A percentile compares a stretch with the other conserved stretches of the same genome.
These are phyloP conservation scores for Lepidium sativum DNA, from an alignment of 345 rosid genomes.

Conservation along the genomic window DNA sequence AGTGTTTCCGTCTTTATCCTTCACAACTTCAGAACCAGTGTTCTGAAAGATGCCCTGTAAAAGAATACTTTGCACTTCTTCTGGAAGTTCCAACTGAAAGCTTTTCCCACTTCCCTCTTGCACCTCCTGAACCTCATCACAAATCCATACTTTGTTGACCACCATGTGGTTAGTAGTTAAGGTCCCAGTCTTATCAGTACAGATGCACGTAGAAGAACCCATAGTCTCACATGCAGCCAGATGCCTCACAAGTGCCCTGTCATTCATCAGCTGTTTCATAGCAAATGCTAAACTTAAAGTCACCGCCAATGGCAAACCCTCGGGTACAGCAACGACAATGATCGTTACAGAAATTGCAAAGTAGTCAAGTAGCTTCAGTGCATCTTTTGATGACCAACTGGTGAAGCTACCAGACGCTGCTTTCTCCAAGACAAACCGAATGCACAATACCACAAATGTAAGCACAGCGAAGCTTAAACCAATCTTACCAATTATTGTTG, in stretches of 20 bases:
- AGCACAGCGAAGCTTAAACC: constrained; percentile 56
- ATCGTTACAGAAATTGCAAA: constrained; percentile 71
- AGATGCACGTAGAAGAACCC: constrained; percentile 68
- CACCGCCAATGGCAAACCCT: constrained; percentile 73
- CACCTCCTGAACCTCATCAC: constrained; percentile 29
- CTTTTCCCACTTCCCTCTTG: constrained; percentile 12
- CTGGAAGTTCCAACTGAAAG: constrained; percentile 31
- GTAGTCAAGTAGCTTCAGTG: constrained; percentile 42
- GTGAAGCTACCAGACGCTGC: constrained; percentile 32
- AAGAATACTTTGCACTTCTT: constrained; percentile 33
- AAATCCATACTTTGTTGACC: constrained; percentile 49
- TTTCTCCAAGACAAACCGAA: constrained; percentile 42
- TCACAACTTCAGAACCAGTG: constrained; percentile 55
- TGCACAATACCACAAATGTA: constrained; percentile 48
- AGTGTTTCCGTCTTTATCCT: constrained; percentile 50
- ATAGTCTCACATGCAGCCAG: constrained; percentile 76
- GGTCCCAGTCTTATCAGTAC: constrained; percentile 76
- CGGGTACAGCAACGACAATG: constrained; percentile 75
- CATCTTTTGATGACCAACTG: constrained; percentile 35
- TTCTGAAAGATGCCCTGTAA: constrained; percentile 70
- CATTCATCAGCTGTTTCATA: constrained; percentile 65
- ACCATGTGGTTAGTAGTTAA: constrained; percentile 61
- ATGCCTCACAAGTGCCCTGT: constrained; percentile 67
- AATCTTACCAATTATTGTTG: constrained; percentile 55
- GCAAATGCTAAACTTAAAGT: constrained; percentile 79